A percentile compares a stretch with the other conserved stretches of the same genome.
phyloP scores from a whole-genome alignment of 495 filamentous ascomycete genomes.

The Rhypophila decipiens region DNA sequence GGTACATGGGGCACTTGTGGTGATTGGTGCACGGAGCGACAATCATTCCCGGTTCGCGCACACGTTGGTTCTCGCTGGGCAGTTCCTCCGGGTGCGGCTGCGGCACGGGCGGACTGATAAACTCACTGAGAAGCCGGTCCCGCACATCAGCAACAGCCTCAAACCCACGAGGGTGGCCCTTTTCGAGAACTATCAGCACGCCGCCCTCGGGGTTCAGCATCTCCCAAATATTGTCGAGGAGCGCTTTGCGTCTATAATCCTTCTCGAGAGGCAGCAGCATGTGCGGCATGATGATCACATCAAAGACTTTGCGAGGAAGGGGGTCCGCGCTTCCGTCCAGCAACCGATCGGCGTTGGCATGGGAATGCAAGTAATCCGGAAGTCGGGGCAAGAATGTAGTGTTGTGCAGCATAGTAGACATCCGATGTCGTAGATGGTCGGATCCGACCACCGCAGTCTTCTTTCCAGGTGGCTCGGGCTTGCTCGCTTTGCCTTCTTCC shows the following conservation, averaged over 20 bases:
- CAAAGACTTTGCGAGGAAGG: conserved; percentile 67
- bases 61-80: conserved; percentile 24
- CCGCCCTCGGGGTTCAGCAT: conserved; percentile 80
- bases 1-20: conserved; percentile 80
- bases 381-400: conserved; percentile 89
- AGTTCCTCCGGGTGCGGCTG: conserved; percentile 22
- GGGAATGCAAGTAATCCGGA: conserved; percentile 76
- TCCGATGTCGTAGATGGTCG: conserved; percentile 59
- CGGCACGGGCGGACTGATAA: conserved; percentile 62
- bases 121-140: conserved; percentile 64
- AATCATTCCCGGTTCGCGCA: conserved; percentile 74
- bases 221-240: conserved; percentile 82
- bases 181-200: conserved; percentile 82
- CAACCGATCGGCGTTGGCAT: conserved; percentile 30
- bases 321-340: conserved; percentile 32
- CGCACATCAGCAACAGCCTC: conserved; percentile 84
- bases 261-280: conserved; percentile 65
- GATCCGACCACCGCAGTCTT: conserved; percentile 47
- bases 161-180: conserved; percentile 85
- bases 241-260: conserved; percentile 64
- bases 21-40: conserved; percentile 96
- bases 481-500: conserved; percentile 38
- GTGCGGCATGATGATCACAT: conserved; percentile 86
- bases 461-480: conserved; percentile 35
- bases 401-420: conserved; percentile 71